Conservation (phyloP, 306 rosid species). For the Medicago truncatula region MtrunA17r5.0-ANR NC_053048.1:35260001-35260500, state of each 20-base stretch:
- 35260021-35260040: neutral
- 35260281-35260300: conserved; percentile 47
- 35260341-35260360: conserved; percentile 44
- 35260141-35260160: conserved; percentile 35
- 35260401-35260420: conserved; percentile 47
- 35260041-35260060: neutral
- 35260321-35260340: conserved; percentile 47
- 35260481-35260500: conserved; percentile 51
- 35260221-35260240: conserved; percentile 46
- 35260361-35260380: conserved; percentile 53
- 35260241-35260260: conserved; percentile 27
- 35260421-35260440: conserved; percentile 58
- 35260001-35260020: neutral
- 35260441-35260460: conserved; percentile 52
- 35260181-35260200: conserved; percentile 48
- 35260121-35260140: neutral
- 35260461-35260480: conserved; percentile 66
- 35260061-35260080: neutral
- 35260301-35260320: conserved; percentile 53
- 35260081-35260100: neutral
- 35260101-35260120: neutral
- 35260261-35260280: conserved; percentile 39
- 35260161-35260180: conserved; percentile 54
- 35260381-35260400: conserved; percentile 40
- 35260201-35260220: conserved; percentile 44